Conservation (phyloP, 228 moss, liverwort and hornwort species). For the Sphagnum magellanicum region DNA sequence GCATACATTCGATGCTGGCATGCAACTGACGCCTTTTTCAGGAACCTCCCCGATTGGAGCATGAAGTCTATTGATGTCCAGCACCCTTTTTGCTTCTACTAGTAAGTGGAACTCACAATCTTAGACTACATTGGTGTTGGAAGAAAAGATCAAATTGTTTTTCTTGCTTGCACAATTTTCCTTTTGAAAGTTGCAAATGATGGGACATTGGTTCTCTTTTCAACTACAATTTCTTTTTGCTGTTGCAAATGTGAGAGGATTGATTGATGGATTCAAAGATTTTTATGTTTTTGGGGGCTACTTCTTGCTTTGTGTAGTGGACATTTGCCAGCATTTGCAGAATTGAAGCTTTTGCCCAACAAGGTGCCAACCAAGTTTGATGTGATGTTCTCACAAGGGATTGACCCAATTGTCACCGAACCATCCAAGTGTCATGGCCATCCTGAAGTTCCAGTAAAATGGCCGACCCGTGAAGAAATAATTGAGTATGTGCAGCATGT, state of each 20-base stretch:
- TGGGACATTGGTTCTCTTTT: too few species aligned
- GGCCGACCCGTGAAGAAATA: constrained; percentile 20
- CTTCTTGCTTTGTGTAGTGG: constrained; percentile 18
- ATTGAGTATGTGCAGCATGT: constrained; percentile 13
- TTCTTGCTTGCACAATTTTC: too few species aligned
- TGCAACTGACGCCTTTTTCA: constrained; percentile 56
- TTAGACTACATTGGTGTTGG: too few species aligned
- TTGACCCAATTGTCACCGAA: constrained; percentile 24
- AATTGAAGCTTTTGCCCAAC: constrained; percentile 23
- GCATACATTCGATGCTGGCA: constrained; percentile 62
- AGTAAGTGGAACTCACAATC: constrained; percentile 22
- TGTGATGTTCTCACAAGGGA: constrained; percentile 31
- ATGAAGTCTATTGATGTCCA: constrained; percentile 75
- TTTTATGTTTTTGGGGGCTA: too few species aligned
- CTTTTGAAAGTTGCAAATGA: too few species aligned
- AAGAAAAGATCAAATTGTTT: too few species aligned
- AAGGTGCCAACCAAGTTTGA: constrained; percentile 15
- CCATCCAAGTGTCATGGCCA: constrained; percentile 32
- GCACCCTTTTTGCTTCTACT: constrained; percentile 88
- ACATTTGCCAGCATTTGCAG: constrained; percentile 23
- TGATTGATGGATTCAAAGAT: too few species aligned
- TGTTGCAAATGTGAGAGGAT: too few species aligned
- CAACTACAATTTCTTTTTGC: too few species aligned
- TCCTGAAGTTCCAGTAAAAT: constrained; percentile 19
- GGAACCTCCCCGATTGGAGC: constrained; percentile 52